phyloP scores from a whole-genome alignment of 2,329 filamentous ascomycete species.

The Sordariomycetes sp. region DNA sequence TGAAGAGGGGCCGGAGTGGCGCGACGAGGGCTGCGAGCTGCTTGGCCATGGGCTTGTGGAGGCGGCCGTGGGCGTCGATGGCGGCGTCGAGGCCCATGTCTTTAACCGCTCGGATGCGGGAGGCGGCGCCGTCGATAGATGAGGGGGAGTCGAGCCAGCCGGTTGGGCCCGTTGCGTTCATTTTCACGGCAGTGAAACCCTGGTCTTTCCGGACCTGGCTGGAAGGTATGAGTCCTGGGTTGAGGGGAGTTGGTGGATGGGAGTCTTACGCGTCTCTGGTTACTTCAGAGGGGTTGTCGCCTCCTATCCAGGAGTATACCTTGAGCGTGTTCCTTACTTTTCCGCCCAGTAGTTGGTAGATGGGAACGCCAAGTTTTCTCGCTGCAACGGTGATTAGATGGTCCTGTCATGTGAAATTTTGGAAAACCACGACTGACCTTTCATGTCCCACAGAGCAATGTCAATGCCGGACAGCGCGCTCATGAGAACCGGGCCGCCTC shows the following conservation, averaged over 20 bases:
- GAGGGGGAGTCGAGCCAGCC: slow-evolving; percentile 64
- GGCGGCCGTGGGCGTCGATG: slow-evolving; percentile 65
- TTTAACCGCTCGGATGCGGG: slow-evolving; percentile 57
- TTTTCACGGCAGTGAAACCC: slow-evolving; percentile 57
- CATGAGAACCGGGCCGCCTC: slow-evolving; percentile 71
- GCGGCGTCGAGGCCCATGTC: slow-evolving; percentile 57
- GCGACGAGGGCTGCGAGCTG: slow-evolving; percentile 38
- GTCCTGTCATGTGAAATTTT: no score
- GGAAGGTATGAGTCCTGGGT: slow-evolving; percentile 5
- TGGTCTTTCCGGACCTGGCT: slow-evolving; percentile 44
- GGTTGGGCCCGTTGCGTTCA: slow-evolving; percentile 68
- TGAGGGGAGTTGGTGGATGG: rapidly evolving
- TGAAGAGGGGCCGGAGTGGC: slow-evolving; percentile 58
- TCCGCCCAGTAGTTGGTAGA: slow-evolving; percentile 63
- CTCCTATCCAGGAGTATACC: slow-evolving; percentile 71
- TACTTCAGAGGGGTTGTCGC: slow-evolving; percentile 56
- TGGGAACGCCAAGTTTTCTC: slow-evolving; percentile 42
- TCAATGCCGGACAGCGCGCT: slow-evolving; percentile 65
- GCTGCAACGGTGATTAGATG: slow-evolving; percentile 14
- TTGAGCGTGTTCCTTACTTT: slow-evolving; percentile 57
- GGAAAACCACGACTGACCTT: no score
- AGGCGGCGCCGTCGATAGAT: slow-evolving; percentile 47
- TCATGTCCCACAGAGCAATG: slow-evolving; percentile 70
- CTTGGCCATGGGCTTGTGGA: slow-evolving; percentile 15
- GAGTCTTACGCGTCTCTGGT: slow-evolving; percentile 41